Base-by-base conservation (phyloP, 768 basidiomycete genomes). In the Boletales sp. region DNA sequence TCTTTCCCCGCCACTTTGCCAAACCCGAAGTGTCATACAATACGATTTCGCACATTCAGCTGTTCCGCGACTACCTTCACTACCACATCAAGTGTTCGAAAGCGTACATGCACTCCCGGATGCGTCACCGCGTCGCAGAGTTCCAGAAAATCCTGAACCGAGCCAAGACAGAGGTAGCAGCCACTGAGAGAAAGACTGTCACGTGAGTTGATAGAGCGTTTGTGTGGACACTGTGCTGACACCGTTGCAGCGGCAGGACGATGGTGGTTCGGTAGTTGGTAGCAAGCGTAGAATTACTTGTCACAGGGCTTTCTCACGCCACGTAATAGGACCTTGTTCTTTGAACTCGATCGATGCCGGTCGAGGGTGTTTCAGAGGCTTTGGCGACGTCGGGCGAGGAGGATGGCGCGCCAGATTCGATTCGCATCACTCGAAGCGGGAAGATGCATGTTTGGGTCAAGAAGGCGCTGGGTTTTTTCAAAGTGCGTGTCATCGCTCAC, bases 71-170 rank as follows among this genome's bases (percentile, higher is more conserved):
- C 69, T 97, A 97, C 65, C 76, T 99, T n/a, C 96, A 99, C 72
- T 98, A 98, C 70, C 95, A 98, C 66, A 96, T 99, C 79, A 98
- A 95, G 63, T 94, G 93, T 66, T 94, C 87, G 46, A 97, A 97
- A 70, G 96, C 95, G 0, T 98, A 99, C 72, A 95, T 99, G 92
- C 95, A 98, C 71, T 94, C 92, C 3, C 79, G 96, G 40, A 94
- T 98, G 93, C 79, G 96, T 53, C 79, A 87, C 59, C 84, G 96
- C 10, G 96, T 96, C 12, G 82, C 88, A 1, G 92, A 96, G 70
- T 98, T 99, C 77, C 89, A 92, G 72, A 93, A 93, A 70, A 84
- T 99, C 45, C 71, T 99, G 63, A 98, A 98, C 65, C 76, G 96
- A 44, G 94, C 96, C 8, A 98, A 97, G 80, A 87, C 90, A 21